Evolutionary conservation across 345 rosid genomes (phyloP).

Genomic region (Microthlaspi erraticum): DNA sequence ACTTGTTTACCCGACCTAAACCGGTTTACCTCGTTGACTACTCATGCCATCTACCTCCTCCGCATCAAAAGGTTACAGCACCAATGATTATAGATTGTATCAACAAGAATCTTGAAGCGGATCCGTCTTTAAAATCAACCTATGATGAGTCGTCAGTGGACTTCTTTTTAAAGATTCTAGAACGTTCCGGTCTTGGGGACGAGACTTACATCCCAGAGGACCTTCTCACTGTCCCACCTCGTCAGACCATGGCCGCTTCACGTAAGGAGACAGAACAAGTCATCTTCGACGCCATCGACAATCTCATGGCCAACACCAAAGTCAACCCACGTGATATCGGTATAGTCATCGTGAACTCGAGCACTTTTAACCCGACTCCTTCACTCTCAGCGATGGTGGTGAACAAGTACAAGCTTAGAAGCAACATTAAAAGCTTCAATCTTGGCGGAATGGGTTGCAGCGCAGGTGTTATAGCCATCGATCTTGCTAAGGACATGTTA

Average conservation of each 20-base stretch:
- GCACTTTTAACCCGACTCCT: constrained; percentile 41
- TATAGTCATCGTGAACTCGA: constrained; percentile 44
- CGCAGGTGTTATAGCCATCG: constrained; percentile 41
- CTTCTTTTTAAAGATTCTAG: constrained; percentile 68
- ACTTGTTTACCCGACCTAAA: constrained; percentile 66
- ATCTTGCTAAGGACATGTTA: constrained; percentile 42
- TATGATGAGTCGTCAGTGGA: constrained; percentile 52
- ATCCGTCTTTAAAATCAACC: constrained; percentile 48
- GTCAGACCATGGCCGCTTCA: constrained; percentile 80
- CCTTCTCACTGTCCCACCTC: constrained; percentile 64
- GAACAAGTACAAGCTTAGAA: constrained; percentile 42
- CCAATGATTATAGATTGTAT: constrained; percentile 66
- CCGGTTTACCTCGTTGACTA: constrained; percentile 69
- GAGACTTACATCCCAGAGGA: constrained; percentile 76
- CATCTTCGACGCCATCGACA: constrained; percentile 79
- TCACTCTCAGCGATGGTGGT: constrained; percentile 44
- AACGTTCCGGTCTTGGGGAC: constrained; percentile 88
- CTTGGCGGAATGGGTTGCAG: constrained; percentile 48
- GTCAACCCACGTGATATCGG: constrained; percentile 77
- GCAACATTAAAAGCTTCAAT: constrained; percentile 34
- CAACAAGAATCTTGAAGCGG: constrained; percentile 55
- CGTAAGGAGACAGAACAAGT: constrained; percentile 88
- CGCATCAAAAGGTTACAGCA: constrained; percentile 51
- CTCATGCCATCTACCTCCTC: constrained; percentile 80
- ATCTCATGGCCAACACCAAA: constrained; percentile 65